These are phyloP conservation scores for Pythium sp. DNA, from an alignment of 352 stramenopile genomes.

Conservation along the genomic window DNA sequence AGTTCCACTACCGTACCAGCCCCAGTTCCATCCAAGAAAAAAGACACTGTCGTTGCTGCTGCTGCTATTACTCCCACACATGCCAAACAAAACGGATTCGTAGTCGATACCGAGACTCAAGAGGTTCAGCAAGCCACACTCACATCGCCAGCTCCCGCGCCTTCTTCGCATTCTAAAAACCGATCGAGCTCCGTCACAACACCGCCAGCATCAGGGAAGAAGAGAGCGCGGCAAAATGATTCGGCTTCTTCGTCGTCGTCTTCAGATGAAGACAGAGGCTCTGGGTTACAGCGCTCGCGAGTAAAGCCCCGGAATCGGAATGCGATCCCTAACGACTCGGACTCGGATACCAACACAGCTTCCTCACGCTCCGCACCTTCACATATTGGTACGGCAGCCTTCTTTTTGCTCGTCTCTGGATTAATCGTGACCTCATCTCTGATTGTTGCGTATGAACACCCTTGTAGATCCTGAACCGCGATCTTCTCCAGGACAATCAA, in stretches of 20 bases:
- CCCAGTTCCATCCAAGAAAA: background rate
- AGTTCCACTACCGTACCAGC: background rate
- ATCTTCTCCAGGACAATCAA: conserved; percentile 6
- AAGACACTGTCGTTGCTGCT: background rate
- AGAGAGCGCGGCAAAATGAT: conserved; percentile 23
- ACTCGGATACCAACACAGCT: background rate
- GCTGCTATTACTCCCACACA: background rate
- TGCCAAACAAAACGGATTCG: background rate
- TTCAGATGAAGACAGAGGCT: background rate
- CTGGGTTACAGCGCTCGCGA: conserved; percentile 16
- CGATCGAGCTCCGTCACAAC: background rate
- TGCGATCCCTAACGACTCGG: conserved; percentile 7
- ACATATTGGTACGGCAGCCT: conserved; percentile 1
- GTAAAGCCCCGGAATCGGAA: conserved; percentile 18
- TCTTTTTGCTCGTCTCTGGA: background rate
- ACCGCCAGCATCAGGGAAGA: conserved; percentile 20
- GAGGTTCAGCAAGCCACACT: background rate
- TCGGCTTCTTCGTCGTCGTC: conserved; percentile 12
- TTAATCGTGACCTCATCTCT: background rate
- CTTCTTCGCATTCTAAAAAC: background rate
- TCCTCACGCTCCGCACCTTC: background rate
- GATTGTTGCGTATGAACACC: background rate
- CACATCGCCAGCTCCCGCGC: background rate
- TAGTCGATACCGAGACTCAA: background rate
- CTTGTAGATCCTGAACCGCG: background rate